These are phyloP conservation scores for Dactylorhiza incarnata DNA, from an alignment of 106 monocot species.

Conservation along the genomic window DNA sequence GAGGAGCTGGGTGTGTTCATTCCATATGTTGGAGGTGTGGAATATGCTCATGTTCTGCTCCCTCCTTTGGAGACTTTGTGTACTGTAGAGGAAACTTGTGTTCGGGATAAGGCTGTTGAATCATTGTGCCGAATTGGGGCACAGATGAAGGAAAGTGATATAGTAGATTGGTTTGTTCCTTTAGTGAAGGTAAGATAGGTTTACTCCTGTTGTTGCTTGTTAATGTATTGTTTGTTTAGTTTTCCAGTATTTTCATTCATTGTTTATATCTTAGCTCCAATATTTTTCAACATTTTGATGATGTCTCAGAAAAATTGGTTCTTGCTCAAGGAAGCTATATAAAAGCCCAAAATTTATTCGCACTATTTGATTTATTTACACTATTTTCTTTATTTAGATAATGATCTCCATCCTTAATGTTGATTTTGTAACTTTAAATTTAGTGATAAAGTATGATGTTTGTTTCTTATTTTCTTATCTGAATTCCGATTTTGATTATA, in stretches of 20 bases:
- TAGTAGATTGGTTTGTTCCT: conserved; percentile 74
- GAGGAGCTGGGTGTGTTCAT: conserved; percentile 86
- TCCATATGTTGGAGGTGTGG: conserved; percentile 89
- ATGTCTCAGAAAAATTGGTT: neutral
- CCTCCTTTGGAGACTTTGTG: conserved; percentile 84
- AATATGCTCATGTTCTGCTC: conserved; percentile 71
- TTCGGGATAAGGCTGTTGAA: conserved; percentile 85
- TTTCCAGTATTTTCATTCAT: neutral
- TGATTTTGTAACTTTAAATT: neutral
- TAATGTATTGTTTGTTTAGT: neutral
- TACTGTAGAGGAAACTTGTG: conserved; percentile 91
- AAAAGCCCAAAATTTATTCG: neutral
- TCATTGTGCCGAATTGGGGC: conserved; percentile 77
- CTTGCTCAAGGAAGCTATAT: neutral
- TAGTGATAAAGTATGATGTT: neutral
- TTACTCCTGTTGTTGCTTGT: neutral
- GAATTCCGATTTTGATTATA: neutral
- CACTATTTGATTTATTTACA: neutral
- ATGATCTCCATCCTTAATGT: neutral
- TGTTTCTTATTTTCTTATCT: neutral
- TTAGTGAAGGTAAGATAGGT: conserved; percentile 62
- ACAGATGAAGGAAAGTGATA: conserved; percentile 86
- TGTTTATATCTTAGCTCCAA: neutral
- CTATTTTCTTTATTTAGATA: neutral
- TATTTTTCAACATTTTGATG: neutral